A percentile compares a stretch with the other conserved stretches of the same genome.
Conservation (phyloP, 345 rosid species). For the Acer saccharum region DNA sequence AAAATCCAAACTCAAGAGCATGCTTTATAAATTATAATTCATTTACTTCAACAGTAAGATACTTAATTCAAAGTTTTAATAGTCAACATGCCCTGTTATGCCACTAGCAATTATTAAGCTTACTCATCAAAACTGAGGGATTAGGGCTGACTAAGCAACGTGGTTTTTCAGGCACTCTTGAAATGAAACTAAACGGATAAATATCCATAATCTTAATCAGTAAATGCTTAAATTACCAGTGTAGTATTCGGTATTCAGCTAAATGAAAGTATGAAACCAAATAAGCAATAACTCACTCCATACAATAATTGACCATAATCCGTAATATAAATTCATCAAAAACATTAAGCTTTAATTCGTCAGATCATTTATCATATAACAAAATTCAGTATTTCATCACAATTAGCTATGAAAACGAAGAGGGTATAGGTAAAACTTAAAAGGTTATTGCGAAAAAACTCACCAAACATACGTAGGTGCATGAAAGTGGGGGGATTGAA, state of each 20-base stretch:
- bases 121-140: background rate
- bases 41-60: too few relatives aligned
- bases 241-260: too few relatives aligned
- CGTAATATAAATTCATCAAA: background rate
- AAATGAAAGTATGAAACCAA: too few relatives aligned
- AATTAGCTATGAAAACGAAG: background rate
- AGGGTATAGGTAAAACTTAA: background rate
- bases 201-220: background rate
- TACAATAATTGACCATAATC: too few relatives aligned
- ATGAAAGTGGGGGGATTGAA: conserved; percentile 98
- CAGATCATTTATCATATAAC: too few relatives aligned
- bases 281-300: too few relatives aligned
- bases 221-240: too few relatives aligned
- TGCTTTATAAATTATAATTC: too few relatives aligned
- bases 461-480: conserved; percentile 95
- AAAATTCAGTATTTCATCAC: background rate
- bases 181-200: background rate
- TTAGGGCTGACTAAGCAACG: too few relatives aligned
- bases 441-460: conserved; percentile 16
- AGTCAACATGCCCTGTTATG: background rate
- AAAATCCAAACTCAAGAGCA: background rate
- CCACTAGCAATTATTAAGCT: background rate
- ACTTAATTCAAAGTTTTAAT: background rate
- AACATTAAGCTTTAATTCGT: background rate
- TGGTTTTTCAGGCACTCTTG: background rate